Evolutionary conservation across 306 rosid species (phyloP), one percentile per base, ranked within the genome.

Genomic region (Vigna nakashimae): DNA sequence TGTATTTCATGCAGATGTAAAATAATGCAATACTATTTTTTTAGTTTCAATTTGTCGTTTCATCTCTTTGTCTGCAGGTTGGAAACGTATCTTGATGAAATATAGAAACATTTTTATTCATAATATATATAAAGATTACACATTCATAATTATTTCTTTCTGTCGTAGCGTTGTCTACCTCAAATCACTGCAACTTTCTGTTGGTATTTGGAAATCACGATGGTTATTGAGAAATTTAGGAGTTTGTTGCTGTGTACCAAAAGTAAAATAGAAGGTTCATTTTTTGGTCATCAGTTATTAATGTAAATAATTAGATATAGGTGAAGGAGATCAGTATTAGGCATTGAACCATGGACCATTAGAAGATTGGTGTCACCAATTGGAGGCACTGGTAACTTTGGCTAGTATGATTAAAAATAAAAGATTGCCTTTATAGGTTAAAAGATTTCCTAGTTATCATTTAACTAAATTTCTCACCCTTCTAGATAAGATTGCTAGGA

Each of bases 271-370:
- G 40, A 36, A 57, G 18, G 7, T 32, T 80, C 59, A 28, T 8
- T 53, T 48, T 20, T 13, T 17, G 20, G 18, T 40, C 51, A 14
- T 40, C 20, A 20, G 18, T 30, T 75, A 69, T 69, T 16, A 15
- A 51, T 76, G 45, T 52, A 43, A 82, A 69, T 51, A 59, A 42
- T 45, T 76, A 52, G 49, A 43, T 42, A 40, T 51, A 18, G 71
- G 50, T 75, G 43, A 49, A 81, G 59, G 62, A 8, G 69, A 36
- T 34, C n/a, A 45, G 43, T 43, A 9, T 74, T 24, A 46, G 22
- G 11, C 69, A 20, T 34, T 57, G 62, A 48, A 66, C 53, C 12
- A 24, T 74, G 75, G 63, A 43, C 17, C 48, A 43, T 9, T 14
- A 32, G 28, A 65, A 32, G 42, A 43, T 48, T 62, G 59, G 3